Conservation (phyloP, 495 filamentous ascomycete species). For the Astrothelium subdiscretum region DNA sequence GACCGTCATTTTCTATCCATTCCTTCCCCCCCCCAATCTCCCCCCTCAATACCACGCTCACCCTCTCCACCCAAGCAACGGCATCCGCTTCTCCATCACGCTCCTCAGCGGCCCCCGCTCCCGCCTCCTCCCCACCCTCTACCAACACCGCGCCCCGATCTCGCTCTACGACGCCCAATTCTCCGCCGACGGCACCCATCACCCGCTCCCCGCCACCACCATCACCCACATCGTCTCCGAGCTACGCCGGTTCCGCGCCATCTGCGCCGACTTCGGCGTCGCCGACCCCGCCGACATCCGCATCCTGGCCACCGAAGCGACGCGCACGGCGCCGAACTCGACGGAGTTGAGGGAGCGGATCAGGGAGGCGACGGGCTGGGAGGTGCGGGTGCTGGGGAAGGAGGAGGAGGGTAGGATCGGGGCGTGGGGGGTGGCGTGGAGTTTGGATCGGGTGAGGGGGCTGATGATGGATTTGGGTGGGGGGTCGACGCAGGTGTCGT, state of each 20-base stretch:
- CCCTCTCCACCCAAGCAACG: conserved; percentile 55
- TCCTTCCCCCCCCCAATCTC: too few species aligned
- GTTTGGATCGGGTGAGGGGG: conserved; percentile 52
- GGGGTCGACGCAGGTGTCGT: conserved; percentile 83
- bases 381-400: conserved; percentile 61
- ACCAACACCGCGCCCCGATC: conserved; percentile 64
- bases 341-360: conserved; percentile 55
- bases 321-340: conserved; percentile 67
- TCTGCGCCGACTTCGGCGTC: conserved; percentile 62
- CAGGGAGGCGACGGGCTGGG: conserved; percentile 44
- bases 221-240: conserved; percentile 53
- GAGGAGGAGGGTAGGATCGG: conserved; percentile 75
- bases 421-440: conserved; percentile 72
- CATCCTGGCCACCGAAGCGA: conserved; percentile 82
- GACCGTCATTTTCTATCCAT: too few species aligned
- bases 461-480: conserved; percentile 85
- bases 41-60: background rate
- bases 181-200: conserved; percentile 28
- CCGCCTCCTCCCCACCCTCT: conserved; percentile 64
- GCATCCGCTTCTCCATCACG: conserved; percentile 86
- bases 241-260: conserved; percentile 57
- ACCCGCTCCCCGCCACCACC: conserved; percentile 50
- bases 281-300: conserved; percentile 44
- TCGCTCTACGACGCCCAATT: conserved; percentile 84
- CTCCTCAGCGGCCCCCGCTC: conserved; percentile 57